A percentile compares a stretch with the other conserved stretches of the same genome.
phyloP scores from a whole-genome alignment of 148 eudicot species.

The Chenopodium formosanum region DNA sequence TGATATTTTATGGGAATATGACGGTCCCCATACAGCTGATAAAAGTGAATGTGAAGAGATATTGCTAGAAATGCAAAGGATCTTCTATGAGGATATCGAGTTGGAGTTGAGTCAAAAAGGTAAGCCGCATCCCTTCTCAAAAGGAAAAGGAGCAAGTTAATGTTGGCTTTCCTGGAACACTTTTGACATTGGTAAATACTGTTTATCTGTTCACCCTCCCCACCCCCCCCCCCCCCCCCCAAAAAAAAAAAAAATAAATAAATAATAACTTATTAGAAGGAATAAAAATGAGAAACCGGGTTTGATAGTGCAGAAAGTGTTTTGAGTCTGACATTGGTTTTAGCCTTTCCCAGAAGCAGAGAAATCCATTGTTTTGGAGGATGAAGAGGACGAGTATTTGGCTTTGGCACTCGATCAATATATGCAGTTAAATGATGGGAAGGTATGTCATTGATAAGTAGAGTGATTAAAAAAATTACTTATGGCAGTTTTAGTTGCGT shows the following conservation, averaged over 20 bases:
- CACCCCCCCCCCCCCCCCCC: too few species aligned
- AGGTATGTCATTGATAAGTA: constrained; percentile 48
- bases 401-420: constrained; percentile 68
- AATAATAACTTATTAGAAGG: background rate
- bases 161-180: background rate
- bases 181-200: background rate
- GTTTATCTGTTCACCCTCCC: background rate
- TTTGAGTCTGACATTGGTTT: constrained; percentile 21
- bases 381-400: constrained; percentile 90
- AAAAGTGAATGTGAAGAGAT: constrained; percentile 90
- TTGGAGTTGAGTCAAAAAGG: constrained; percentile 42
- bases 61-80: constrained; percentile 84
- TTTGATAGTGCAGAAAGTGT: background rate
- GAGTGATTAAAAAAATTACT: background rate
- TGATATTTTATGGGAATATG: constrained; percentile 84
- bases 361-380: constrained; percentile 52
- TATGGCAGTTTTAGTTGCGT: background rate
- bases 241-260: too few species aligned
- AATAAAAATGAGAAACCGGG: background rate
- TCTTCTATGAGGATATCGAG: constrained; percentile 75
- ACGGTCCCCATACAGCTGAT: constrained; percentile 66
- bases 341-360: constrained; percentile 46
- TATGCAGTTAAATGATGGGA: constrained; percentile 73
- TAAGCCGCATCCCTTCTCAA: constrained; percentile 17
- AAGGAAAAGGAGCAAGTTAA: background rate